Evolutionary conservation across 495 filamentous ascomycete genomes (phyloP), one percentile per base, ranked within the genome.

Genomic region (Letharia lupina): DNA sequence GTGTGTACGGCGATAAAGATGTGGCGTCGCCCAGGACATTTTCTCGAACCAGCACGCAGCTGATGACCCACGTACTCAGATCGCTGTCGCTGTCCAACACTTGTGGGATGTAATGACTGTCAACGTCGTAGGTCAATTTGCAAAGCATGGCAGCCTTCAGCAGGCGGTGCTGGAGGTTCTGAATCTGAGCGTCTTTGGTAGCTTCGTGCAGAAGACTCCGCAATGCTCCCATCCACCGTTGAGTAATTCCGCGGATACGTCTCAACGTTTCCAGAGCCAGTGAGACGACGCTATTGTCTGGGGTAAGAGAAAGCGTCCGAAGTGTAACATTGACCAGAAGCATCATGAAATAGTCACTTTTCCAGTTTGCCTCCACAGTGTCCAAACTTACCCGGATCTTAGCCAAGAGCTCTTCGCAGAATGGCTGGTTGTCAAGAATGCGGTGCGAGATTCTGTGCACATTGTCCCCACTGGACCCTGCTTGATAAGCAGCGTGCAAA

Each of bases 61-160:
- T 13, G 4, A 13, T 52, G 4, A 31, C 48, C 48, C 48, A 52
- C 1, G 11, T 31, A 11, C 10, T 28, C 28, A 52, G 31, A 52
- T 52, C 48, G 12, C 23, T 31, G 2, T 28, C 48, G 23, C 23
- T 31, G 12, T 31, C 48, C 15, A 52, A 31, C 10, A 52, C 48
- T 52, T 31, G n/a, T 15, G 8, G 12, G 13, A 52, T 4, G 23
- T 52, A 10, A 31, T 15, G n/a, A 31, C 10, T 52, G 48, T 65
- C 63, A 12, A 68, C 63, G 18, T 62, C 62, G 47, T 48, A 65
- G 4, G 67, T 66, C 58, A 62, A 42, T 35, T 62, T 65, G 47
- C 67, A 68, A 15, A 65, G 56, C 2, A 65, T 23, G 18, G 42
- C 67, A 10, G 63, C 33, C 9, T 41, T 65, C 7, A 68, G 47